Evolutionary conservation across 768 basidiomycete genomes (phyloP), one percentile per base, ranked within the genome.

Genomic region (Coprinopsis strossmayeri): DNA sequence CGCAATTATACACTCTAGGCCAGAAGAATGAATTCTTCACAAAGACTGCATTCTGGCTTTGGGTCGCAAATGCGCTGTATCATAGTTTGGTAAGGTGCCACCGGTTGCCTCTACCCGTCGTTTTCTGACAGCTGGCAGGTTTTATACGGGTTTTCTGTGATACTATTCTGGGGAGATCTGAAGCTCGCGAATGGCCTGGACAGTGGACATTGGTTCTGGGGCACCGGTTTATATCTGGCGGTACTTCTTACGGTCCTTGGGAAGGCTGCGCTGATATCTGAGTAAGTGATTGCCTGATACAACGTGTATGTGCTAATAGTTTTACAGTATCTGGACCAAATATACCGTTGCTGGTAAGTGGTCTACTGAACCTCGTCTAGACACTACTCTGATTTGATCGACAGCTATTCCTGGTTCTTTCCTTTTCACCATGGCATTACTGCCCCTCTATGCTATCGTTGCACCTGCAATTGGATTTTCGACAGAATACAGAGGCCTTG

Each of bases 151-250:
- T 93, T 95, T 61, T 92, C 92, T 1, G 71, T 94, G 41, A 77
- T 92, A 45, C 73, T 96, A 30, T 98, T 94, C 67, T 92, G 91
- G 87, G 91, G 91, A 37, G 93, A 94, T 61, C 68, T 96, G 54
- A 87, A 92, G 57, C 81, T 87, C 46, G 67, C 78, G 0, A 72
- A 81, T 46, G 96, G 96, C 1, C 73, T 79, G 48, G 90, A 95
- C 61, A 81, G 87, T 10, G 95, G 92, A 1, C 91, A 93, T 69
- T 99, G 96, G 96, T 90, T 94, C 57, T 99, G 95, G 95, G 96
- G 96, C 42, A 95, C 92, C 11, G 89, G 87, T 20, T 68, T 98
- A n/a, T 99, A 98, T 63, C 79, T 98, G 39, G 83, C 88, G 1
- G 91, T 96, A 5, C 75, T 98, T 24, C 72, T 97, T 43, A 98